Evolutionary conservation across 768 basidiomycete species (phyloP), one percentile per base, ranked within the genome.

Genomic region (Macrolepiota dolichaula): DNA sequence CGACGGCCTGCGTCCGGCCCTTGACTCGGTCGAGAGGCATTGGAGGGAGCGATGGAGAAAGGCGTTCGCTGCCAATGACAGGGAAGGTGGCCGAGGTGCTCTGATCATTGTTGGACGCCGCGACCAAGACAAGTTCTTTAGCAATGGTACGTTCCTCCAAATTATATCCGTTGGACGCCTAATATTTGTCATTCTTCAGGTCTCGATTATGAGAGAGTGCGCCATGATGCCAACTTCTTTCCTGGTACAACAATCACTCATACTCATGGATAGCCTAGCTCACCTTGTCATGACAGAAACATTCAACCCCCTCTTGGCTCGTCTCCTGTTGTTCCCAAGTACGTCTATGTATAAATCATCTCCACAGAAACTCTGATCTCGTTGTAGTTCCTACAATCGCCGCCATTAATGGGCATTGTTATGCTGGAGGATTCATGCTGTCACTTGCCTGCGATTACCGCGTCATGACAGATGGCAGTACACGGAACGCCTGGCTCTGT

Each of bases 111-210:
- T 90, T 6, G 92, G 92, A 3, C 84, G 83, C 62, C 80, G 78
- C 63, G 79, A 81, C 62, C 92, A 94, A 71, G 85, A 93, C 72
- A 94, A 93, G 72, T 94, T 92, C 79, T 94, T 94, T 73, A 91
- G 89, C 73, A 94, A 92, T 65, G 92, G 91, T 84, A 59, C 29
- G 76, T 62, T 27, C 37, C 17, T 9, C 24, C 32, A 19, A 24
- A 5, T 40, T 12, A 47, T 27, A 32, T 46, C 38, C 13, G 44
- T 24, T 15, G 54, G 40, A 51, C 52, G 11, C 12, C 55, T 38
- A 4, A 25, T 55, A 25, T n/a, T 2, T 32, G 29, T 3, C 13
- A n/a, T 2, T 13, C n/a, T 42, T 3, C 61, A 89, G 88, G 88
- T 1, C 82, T 94, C 63, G 85, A 89, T 68, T 87, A 83, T 63